A percentile compares a stretch with the other conserved stretches of the same genome.
Conservation (phyloP, 1,284 basidiomycete species). For the Trichosporon coremiiforme region DNA sequence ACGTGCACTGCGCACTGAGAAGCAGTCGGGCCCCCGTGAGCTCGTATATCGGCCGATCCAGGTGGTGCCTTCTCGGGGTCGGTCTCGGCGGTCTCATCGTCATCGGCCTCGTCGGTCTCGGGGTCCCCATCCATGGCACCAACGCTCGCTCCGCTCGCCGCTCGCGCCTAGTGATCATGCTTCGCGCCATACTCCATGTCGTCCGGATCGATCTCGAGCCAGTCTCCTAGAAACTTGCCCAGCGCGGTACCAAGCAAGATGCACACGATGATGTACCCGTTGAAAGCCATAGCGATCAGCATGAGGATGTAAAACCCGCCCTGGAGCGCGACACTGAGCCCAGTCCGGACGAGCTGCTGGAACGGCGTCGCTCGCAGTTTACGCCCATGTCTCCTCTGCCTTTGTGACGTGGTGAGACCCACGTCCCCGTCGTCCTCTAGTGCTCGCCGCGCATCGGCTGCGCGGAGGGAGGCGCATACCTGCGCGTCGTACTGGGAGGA, state of each 20-base stretch:
- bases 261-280: conserved; percentile 42
- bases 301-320: conserved; percentile 41
- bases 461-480: conserved; percentile 19
- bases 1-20: too few relatives aligned
- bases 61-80: too few relatives aligned
- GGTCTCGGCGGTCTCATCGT: background rate
- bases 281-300: conserved; percentile 43
- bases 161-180: background rate
- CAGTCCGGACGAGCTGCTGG: conserved; percentile 38
- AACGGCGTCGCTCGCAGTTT: conserved; percentile 33
- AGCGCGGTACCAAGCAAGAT: conserved; percentile 38
- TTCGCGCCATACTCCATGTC: background rate
- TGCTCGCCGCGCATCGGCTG: background rate
- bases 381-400: conserved; percentile 27
- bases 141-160: background rate
- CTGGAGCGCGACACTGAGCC: conserved; percentile 33
- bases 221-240: conserved; percentile 46
- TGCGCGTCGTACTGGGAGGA: conserved; percentile 34
- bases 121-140: too few relatives aligned
- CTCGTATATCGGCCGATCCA: too few relatives aligned
- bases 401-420: conserved; percentile 19
- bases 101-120: too few relatives aligned
- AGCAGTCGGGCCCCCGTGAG: too few relatives aligned
- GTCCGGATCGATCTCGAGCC: conserved; percentile 26
- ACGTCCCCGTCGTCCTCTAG: conserved; percentile 20